A percentile compares a stretch with the other conserved stretches of the same genome.
Evolutionary conservation across 306 rosid genomes (phyloP).

Genomic region (Castanospermum australe): DNA sequence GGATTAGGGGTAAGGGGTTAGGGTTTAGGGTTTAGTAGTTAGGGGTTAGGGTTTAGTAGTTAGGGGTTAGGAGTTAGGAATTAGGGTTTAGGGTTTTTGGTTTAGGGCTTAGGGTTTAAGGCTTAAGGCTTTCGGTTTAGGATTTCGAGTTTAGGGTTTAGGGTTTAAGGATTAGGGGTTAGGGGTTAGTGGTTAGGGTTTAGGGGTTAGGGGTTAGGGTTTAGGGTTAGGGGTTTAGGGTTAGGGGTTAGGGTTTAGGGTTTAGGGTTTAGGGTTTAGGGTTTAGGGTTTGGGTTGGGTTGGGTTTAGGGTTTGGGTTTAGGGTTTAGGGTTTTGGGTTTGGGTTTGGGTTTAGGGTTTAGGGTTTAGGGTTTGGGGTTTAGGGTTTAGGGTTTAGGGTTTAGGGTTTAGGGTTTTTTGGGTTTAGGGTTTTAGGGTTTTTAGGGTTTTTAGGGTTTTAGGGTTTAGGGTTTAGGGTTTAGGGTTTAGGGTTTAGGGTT

Average conservation of each 20-base stretch:
- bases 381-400: conserved; percentile 21
- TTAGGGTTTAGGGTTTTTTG: conserved; percentile 5
- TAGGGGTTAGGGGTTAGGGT: conserved; percentile 21
- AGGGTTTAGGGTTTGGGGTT: conserved; percentile 26
- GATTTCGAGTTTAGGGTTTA: conserved; percentile 26
- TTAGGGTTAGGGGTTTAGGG: conserved; percentile 10
- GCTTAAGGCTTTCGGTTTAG: conserved; percentile 17
- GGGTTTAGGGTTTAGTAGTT: conserved; percentile 20
- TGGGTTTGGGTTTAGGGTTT: conserved; percentile 15
- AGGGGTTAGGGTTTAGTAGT: conserved; percentile 25
- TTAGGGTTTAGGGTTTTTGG: conserved; percentile 24
- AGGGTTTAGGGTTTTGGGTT: background rate
- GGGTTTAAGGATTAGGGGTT: conserved; percentile 17
- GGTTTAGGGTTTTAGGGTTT: conserved; percentile 1
- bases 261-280: background rate
- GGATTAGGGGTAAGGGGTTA: conserved; percentile 1
- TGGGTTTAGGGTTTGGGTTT: background rate
- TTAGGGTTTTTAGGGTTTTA: background rate
- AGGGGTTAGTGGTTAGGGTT: conserved; percentile 11
- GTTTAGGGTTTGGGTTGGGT: background rate
- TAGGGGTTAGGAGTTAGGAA: conserved; percentile 20
- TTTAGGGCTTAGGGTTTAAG: conserved; percentile 25
- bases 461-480: background rate
- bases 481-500: background rate
- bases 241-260: background rate